Evolutionary conservation across 768 basidiomycete genomes (phyloP).

Genomic region (Fomitopsis pulvina): DNA sequence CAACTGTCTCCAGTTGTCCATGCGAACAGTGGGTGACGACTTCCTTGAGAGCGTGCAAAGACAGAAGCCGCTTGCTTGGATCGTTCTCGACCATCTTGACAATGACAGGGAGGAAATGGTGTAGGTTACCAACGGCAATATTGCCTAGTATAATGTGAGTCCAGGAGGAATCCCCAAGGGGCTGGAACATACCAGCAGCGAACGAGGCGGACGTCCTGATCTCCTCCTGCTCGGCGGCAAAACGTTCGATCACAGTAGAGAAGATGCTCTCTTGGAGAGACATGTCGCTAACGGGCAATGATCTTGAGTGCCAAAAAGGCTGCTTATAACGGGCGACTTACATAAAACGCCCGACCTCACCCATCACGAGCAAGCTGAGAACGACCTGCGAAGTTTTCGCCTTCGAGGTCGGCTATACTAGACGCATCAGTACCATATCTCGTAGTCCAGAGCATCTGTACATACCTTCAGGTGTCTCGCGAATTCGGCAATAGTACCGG

Average conservation of each 20-base stretch:
- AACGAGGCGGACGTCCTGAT: constrained; percentile 89
- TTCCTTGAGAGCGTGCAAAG: constrained; percentile 92
- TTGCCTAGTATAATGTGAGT: constrained; percentile 60
- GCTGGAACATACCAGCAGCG: constrained; percentile 60
- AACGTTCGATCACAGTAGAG: constrained; percentile 62
- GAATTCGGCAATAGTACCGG: constrained; percentile 81
- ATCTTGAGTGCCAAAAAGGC: not conserved
- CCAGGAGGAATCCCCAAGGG: not conserved
- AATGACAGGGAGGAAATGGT: constrained; percentile 80
- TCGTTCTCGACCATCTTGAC: constrained; percentile 73
- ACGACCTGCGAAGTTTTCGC: constrained; percentile 63
- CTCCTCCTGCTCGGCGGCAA: constrained; percentile 77
- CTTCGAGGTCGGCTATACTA: constrained; percentile 35
- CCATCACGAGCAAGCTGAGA: constrained; percentile 81
- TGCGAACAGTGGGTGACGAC: constrained; percentile 89
- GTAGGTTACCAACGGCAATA: constrained; percentile 89
- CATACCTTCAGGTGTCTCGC: constrained; percentile 71
- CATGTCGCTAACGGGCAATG: constrained; percentile 69
- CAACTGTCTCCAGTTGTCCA: constrained; percentile 77
- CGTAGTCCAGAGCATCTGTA: not conserved
- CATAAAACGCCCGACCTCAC: constrained; percentile 91
- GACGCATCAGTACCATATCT: no score
- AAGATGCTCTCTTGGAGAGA: constrained; percentile 77
- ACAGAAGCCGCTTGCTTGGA: constrained; percentile 72
- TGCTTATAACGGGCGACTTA: constrained; percentile 29